A percentile compares a stretch with the other conserved stretches of the same genome.
These are phyloP conservation scores for Skeletonema grethae DNA, from an alignment of 108 stramenopile genomes.

Conservation along the genomic window DNA sequence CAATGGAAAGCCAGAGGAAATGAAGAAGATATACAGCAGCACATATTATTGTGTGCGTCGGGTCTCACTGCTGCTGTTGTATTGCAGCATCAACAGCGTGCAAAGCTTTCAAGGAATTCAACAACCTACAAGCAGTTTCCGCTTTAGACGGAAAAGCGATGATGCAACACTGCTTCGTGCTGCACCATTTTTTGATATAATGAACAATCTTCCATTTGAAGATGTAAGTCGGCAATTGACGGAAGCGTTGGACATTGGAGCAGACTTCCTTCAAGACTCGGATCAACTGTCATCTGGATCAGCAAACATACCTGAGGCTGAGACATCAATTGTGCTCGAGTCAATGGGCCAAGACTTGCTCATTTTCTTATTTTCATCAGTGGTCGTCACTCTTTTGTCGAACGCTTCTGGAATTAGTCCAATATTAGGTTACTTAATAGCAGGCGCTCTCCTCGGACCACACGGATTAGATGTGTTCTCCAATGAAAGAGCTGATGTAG, in stretches of 20 bases:
- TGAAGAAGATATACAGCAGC: neutral
- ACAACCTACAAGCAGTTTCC: neutral
- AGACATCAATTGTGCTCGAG: constrained; percentile 55
- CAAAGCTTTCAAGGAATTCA: neutral
- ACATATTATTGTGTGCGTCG: neutral
- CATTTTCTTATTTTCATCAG: constrained; percentile 62
- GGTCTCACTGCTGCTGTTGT: neutral
- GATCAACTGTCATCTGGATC: constrained; percentile 10
- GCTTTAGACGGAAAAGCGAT: constrained; percentile 3
- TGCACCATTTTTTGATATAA: constrained; percentile 4
- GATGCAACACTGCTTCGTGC: constrained; percentile 4
- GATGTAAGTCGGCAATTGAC: constrained; percentile 26
- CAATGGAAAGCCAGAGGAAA: neutral
- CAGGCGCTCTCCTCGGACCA: constrained; percentile 66
- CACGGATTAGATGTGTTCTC: constrained; percentile 65
- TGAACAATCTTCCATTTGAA: constrained; percentile 16
- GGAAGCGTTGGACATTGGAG: constrained; percentile 30
- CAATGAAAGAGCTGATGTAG: constrained; percentile 66
- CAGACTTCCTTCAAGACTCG: constrained; percentile 27
- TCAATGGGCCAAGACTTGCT: constrained; percentile 66
- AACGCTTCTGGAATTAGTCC: constrained; percentile 51
- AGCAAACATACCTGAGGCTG: constrained; percentile 45
- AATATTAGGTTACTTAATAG: constrained; percentile 69
- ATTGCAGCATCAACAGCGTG: neutral
- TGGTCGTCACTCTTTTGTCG: constrained; percentile 57